These are phyloP conservation scores for Amanita muscaria DNA, from an alignment of 768 basidiomycete genomes.

Conservation along the genomic window DNA sequence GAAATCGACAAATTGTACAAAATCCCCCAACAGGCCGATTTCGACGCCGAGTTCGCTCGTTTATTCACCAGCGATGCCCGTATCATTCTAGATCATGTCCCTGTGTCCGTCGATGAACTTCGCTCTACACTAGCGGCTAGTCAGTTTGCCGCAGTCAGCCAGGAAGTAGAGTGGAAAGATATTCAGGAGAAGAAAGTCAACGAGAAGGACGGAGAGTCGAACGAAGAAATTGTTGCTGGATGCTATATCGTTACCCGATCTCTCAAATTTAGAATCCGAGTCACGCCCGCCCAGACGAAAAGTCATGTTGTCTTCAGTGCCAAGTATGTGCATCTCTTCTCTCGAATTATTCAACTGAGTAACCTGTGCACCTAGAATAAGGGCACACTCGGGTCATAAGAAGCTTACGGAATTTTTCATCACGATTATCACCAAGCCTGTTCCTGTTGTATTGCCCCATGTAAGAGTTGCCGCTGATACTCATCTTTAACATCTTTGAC, in stretches of 20 bases:
- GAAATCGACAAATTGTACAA: neutral
- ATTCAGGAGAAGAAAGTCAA: neutral
- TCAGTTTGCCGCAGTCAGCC: neutral
- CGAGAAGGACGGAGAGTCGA: neutral
- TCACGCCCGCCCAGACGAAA: conserved; percentile 15
- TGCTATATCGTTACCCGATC: conserved; percentile 16
- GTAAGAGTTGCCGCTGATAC: neutral
- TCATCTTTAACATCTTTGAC: too few relatives aligned
- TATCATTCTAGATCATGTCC: conserved; percentile 2
- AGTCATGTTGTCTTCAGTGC: conserved; percentile 18
- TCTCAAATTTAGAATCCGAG: conserved; percentile 19
- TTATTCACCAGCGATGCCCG: neutral
- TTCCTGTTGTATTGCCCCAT: conserved; percentile 7
- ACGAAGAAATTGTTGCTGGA: conserved; percentile 15
- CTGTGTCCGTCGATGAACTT: neutral
- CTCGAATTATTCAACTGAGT: neutral
- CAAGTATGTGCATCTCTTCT: conserved; percentile 9
- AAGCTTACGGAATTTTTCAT: conserved; percentile 13
- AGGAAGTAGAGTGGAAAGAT: conserved; percentile 1
- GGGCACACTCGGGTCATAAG: too few relatives aligned
- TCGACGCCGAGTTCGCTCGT: neutral
- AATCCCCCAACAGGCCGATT: neutral
- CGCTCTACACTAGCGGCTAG: neutral
- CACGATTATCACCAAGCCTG: conserved; percentile 12
- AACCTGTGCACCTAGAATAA: neutral